Base-by-base conservation (phyloP, 768 basidiomycete genomes). In the Suillus paluster region DNA sequence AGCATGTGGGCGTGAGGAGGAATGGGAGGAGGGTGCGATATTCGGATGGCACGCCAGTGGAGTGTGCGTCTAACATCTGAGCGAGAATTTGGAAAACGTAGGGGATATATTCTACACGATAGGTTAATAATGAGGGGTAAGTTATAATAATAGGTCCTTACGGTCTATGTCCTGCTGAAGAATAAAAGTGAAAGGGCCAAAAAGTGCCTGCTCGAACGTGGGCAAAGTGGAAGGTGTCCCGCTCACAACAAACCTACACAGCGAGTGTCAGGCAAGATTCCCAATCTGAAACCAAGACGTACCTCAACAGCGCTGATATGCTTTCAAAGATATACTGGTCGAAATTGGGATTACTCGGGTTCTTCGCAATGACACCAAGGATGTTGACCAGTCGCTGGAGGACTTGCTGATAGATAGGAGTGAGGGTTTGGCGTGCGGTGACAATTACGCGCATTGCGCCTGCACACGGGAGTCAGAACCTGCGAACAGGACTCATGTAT, bases 251-350 rank as follows among this genome's bases (percentile, higher is more conserved):
- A 97, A 98, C 66, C 94, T 94, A 65, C 1, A 54, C 23, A 56
- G 27, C 46, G 11, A 30, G 49, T 34, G 23, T 53, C 44, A 21
- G 65, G 21, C 55, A 61, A 57, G 12, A 27, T 39, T n/a, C 45
- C 45, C 27, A 60, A 30, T 23, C n/a, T 61, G 30, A 42, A 4
- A 36, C 48, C 25, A n/a, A 14, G 5, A 63, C 76, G 33, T 60
- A 92, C 92, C 93, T 85, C 80, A 97, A 90, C 67, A 99, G 78
- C 2, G 90, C 96, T n/a, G 96, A 91, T 45, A 99, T 87, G 71
- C 91, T 92, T 78, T 99, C 97, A 70, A 99, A 99, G 65, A 95
- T 91, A 71, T 94, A 97, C 74, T 99, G 97, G 74, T 97, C 96
- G 76, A 99, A 99, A 66, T 90, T 89, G 2, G 97, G 97, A 75